Evolutionary conservation across 2,329 filamentous ascomycete genomes (phyloP), one percentile per base, ranked within the genome.

Genomic region (Pseudogymnoascus sp.): DNA sequence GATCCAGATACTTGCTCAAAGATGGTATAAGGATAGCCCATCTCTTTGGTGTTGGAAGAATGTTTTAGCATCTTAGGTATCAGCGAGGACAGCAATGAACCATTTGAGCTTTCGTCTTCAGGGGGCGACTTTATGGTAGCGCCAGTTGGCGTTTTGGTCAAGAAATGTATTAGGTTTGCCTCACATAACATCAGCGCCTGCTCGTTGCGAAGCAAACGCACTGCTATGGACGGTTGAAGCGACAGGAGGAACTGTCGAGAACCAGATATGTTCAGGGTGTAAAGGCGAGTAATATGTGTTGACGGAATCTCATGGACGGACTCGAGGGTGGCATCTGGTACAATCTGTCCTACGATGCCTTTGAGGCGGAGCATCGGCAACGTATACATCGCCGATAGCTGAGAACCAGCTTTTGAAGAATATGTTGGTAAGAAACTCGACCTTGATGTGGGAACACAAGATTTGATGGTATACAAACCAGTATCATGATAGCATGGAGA

Each of bases 41-140:
- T 67, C 61, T 71, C 71, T 58, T 65, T 65, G 14, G 66, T 68
- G 52, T 68, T 69, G 8, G 68, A 67, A 2, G 70, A 71, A 64
- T 72, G 70, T 61, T 70, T 71, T n/a, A 73, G 63, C 41, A 73
- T 41, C 62, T 67, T 72, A 8, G 71, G 71, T 33, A 68, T 62
- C 58, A 71, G 58, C 5, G 55, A 61, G 58, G 60, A 41, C 12
- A 69, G 28, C 22, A 45, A 39, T 16, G 45, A 16, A 35, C 19
- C 36, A n/a, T 38, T 22, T 35, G 33, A 22, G 35, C 58, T 12
- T 22, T 49, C 22, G 0, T 36, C 58, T 36, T n/a, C 60, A 35
- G 41, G 60, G 55, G 9, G 49, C 14, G 38, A 8, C 61, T 49
- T 60, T 23, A 35, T 62, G 19, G 23, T 41, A 45, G 14, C 33